A percentile compares a stretch with the other conserved stretches of the same genome.
phyloP scores from a whole-genome alignment of 768 basidiomycete species.

The Strobilomyces dryophilus region DNA sequence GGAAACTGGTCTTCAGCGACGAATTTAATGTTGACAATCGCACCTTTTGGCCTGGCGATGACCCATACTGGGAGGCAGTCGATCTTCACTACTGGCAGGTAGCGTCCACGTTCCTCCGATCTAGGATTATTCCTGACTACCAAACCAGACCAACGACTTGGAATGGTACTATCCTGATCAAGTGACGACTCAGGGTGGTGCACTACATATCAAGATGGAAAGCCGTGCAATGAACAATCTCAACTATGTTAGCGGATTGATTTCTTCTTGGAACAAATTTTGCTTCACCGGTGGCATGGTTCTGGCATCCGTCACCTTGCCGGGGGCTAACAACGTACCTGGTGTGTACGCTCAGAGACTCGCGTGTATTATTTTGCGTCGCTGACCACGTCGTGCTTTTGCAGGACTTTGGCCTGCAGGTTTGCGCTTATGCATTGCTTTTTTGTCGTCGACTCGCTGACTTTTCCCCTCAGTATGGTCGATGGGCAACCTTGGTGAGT shows the following conservation, averaged over 20 bases:
- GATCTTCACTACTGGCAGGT: conserved; percentile 79
- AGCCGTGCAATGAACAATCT: conserved; percentile 65
- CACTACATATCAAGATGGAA: conserved; percentile 70
- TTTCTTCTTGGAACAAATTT: conserved; percentile 83
- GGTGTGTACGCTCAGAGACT: conserved; percentile 24
- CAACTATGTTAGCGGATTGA: conserved; percentile 67
- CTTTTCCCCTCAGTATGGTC: conserved; percentile 47
- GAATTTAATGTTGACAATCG: conserved; percentile 82
- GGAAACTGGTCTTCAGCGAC: conserved; percentile 79
- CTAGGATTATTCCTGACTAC: not conserved
- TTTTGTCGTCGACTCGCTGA: conserved; percentile 10
- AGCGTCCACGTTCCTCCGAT: conserved; percentile 2
- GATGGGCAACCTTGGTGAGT: conserved; percentile 70
- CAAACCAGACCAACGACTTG: conserved; percentile 57
- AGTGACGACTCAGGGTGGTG: conserved; percentile 68
- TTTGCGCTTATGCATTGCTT: conserved; percentile 5
- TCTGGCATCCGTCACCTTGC: conserved; percentile 63
- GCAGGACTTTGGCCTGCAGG: conserved; percentile 71
- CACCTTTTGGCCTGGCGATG: conserved; percentile 75
- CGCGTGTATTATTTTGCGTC: not conserved
- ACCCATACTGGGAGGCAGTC: conserved; percentile 86
- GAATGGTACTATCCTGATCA: conserved; percentile 90
- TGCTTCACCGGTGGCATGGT: conserved; percentile 90
- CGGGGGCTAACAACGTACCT: conserved; percentile 56
- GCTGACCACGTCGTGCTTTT: not conserved